Conservation (phyloP, 306 rosid genomes). For the Rubus idaeus region DNA sequence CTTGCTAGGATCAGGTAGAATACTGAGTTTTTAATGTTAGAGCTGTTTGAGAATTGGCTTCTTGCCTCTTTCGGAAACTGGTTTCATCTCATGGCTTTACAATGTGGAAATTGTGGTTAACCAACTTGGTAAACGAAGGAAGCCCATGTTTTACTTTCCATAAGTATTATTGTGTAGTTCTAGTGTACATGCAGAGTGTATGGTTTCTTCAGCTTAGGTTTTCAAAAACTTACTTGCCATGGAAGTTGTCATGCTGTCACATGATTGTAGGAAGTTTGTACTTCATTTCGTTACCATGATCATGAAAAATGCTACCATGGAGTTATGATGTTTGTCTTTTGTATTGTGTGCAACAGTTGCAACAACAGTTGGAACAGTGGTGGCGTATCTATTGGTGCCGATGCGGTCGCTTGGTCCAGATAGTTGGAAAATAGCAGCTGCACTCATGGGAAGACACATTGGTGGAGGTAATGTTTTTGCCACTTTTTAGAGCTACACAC, state of each 20-base stretch:
- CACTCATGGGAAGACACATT: conserved; percentile 83
- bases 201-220: neutral
- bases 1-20: conserved; percentile 72
- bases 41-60: neutral
- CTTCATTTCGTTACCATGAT: neutral
- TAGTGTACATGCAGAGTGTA: neutral
- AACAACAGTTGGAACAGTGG: conserved; percentile 65
- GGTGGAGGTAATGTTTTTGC: conserved; percentile 60
- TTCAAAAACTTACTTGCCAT: neutral
- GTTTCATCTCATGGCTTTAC: too few species aligned
- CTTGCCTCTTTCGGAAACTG: neutral
- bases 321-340: conserved; percentile 17
- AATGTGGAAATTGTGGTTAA: neutral
- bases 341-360: conserved; percentile 47
- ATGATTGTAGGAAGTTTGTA: too few species aligned
- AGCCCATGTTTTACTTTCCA: neutral
- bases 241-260: neutral
- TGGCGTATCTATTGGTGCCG: conserved; percentile 68
- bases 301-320: neutral
- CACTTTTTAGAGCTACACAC: neutral
- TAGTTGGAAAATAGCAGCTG: conserved; percentile 85
- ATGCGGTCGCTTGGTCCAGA: conserved; percentile 79
- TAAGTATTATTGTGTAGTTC: neutral
- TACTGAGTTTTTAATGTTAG: neutral
- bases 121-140: neutral